phyloP scores from a whole-genome alignment of 371 early-diverging fungal species.

The Chytridium lagenaria region DNA sequence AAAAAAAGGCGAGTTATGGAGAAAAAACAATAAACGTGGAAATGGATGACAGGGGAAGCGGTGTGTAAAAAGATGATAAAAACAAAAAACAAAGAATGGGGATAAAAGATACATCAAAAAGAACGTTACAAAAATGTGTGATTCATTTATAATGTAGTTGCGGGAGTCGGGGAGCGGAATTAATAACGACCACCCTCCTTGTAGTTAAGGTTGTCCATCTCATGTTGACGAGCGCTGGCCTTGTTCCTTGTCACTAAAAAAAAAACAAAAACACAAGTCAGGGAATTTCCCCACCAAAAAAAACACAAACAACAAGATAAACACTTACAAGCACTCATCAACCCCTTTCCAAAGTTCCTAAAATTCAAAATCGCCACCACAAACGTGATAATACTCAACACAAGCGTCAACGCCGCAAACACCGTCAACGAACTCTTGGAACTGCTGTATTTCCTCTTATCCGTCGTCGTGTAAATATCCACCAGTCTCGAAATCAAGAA shows the following conservation, averaged over 20 bases:
- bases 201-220: constrained; percentile 18
- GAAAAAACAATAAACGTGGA: too few species aligned
- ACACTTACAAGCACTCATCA: constrained; percentile 47
- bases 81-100: background rate
- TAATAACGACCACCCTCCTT: background rate
- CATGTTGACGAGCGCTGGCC: background rate
- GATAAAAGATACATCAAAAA: background rate
- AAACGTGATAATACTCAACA: constrained; percentile 45
- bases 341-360: constrained; percentile 56
- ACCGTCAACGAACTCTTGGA: constrained; percentile 49
- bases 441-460: constrained; percentile 37
- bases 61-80: background rate
- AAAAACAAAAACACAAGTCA: background rate
- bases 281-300: background rate
- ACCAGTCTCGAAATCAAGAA: constrained; percentile 51
- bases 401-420: constrained; percentile 49
- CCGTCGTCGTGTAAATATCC: constrained; percentile 42
- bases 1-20: too few species aligned
- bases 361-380: constrained; percentile 51
- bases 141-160: background rate
- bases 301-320: background rate
- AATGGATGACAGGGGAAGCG: background rate
- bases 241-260: constrained; percentile 1
- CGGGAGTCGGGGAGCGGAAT: background rate
- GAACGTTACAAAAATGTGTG: background rate